Base-by-base conservation (phyloP, 805 yeast genomes). In the Saccharomycopsis sp. region DNA sequence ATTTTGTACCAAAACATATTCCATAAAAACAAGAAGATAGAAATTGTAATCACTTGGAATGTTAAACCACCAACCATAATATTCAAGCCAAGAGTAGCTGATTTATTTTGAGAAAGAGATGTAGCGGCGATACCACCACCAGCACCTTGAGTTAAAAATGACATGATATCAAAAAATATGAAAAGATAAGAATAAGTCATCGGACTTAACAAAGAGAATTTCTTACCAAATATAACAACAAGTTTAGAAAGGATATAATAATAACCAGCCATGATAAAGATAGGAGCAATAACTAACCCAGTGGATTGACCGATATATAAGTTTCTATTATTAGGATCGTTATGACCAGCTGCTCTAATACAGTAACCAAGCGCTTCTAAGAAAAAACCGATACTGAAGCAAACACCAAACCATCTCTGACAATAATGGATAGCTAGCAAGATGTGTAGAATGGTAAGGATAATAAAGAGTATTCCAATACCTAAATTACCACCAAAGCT, bases 231-330 rank as follows among this genome's bases (percentile, higher is more conserved):
- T 1, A 85, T 60, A 45, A 80, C 77, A 38, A 79, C 66, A 40
- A 82, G 54, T 60, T 85, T 82, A 4, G 83, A 87, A 51, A 87
- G 62, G 43, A 79, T 67, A 52, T 72, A 81, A 62, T 87, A 88
- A 2, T 87, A 68, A 1, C 90, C 95, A 3, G 84, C 96, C 85
- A 85, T 82, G 37, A 84, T 66, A 59, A 87, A 82, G 17, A 85
- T 86, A 0, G 96, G 96, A 0, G 86, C 90, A 39, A 87, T 61
- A 0, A 90, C 85, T 45, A 86, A 63, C 54, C 80, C 69, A 44
- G 79, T 72, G 51, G 81, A 72, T 59, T 87, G 94, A 54, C 79
- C 62, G 35, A 82, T 56, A 56, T 70, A 87, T 23, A 68, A 64
- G 41, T 69, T 59, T 33, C 62, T 51, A 29, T 62, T 55, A 13